Evolutionary conservation across 2,329 filamentous ascomycete species (phyloP), one percentile per base, ranked within the genome.

Genomic region (Alternaria conjuncta): DNA sequence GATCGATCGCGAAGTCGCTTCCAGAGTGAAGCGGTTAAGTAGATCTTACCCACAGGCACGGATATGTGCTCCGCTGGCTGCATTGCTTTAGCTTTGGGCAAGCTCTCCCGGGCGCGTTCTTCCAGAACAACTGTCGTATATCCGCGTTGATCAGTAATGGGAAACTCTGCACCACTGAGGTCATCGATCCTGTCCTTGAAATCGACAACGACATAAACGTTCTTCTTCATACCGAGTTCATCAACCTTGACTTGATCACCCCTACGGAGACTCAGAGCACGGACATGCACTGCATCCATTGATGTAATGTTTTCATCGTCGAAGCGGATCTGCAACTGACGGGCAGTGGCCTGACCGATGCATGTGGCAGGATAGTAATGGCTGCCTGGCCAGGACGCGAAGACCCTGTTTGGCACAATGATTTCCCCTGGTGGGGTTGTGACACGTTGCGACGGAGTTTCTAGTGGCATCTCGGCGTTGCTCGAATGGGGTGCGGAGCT

Each of bases 361-460:
- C 84, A 89, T n/a, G 84, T 87, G 9, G 86, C 88, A 51, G 88
- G 87, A 71, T 88, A 89, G 72, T 86, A 90, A 57, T 83, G 83
- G 51, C 81, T 84, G 20, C 85, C 84, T 66, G 84, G 87, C 83
- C 88, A 90, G 26, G 82, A 81, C 8, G 88, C 87, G 65, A 89
- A 83, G 0, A 90, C 83, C 64, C 88, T 83, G 57, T 86, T 85
- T 6, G 84, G 83, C 12, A 82, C 79, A 23, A 83, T 68, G 10
- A 80, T 41, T 25, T 74, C 69, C 12, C 63, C 67, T 4, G 67
- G 57, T 10, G 72, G 68, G 20, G 68, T 63, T 36, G 62, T 71
- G 15, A 25, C 71, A 62, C 46, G 62, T 51, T 50, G 55, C 23
- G 32, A 69, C 45, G 25, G 25, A 44, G 23, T 47, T 25, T 53